Percentiles rank a stretch among this genome's conserved stretches.
Evolutionary conservation across 805 yeast genomes (phyloP).

Genomic region (Kazachstania africana): DNA sequence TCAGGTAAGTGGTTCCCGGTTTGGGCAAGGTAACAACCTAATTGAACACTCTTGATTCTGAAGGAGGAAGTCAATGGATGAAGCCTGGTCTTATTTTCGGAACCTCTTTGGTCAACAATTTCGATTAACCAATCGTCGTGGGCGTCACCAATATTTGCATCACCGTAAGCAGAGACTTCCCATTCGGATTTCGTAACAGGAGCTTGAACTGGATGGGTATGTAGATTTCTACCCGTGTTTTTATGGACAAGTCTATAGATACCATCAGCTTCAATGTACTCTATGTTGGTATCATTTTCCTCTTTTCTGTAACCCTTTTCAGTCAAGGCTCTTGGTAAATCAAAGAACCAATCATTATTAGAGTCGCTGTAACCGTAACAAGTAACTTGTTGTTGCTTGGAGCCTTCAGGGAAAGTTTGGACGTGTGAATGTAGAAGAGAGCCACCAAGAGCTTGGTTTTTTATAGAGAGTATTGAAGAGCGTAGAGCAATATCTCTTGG

Average conservation of each 20-base stretch:
- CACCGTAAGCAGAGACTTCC: conserved; percentile 87
- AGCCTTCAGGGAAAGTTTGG: conserved; percentile 84
- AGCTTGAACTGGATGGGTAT: conserved; percentile 74
- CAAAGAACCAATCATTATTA: conserved; percentile 73
- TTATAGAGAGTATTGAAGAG: conserved; percentile 35
- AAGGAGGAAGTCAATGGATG: conserved; percentile 70
- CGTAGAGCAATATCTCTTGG: conserved; percentile 65
- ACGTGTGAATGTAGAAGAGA: conserved; percentile 80
- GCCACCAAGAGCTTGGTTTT: conserved; percentile 65
- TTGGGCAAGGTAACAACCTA: conserved; percentile 70
- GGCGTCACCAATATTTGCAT: conserved; percentile 52
- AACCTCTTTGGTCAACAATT: conserved; percentile 48
- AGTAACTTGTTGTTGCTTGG: conserved; percentile 88
- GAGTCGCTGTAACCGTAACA: conserved; percentile 82
- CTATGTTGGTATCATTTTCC: conserved; percentile 17
- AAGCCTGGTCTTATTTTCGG: conserved; percentile 38
- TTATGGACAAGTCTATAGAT: conserved; percentile 61
- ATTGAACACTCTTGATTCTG: conserved; percentile 47
- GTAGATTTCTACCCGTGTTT: conserved; percentile 60
- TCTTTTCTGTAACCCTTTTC: conserved; percentile 12
- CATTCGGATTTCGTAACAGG: conserved; percentile 56
- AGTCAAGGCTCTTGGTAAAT: conserved; percentile 38
- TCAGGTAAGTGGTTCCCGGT: conserved; percentile 61
- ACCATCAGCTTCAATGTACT: conserved; percentile 47
- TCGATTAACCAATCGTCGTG: conserved; percentile 90